These are phyloP conservation scores for Lasiodiplodia citricola DNA, from an alignment of 2,329 filamentous ascomycete species.

Conservation along the genomic window DNA sequence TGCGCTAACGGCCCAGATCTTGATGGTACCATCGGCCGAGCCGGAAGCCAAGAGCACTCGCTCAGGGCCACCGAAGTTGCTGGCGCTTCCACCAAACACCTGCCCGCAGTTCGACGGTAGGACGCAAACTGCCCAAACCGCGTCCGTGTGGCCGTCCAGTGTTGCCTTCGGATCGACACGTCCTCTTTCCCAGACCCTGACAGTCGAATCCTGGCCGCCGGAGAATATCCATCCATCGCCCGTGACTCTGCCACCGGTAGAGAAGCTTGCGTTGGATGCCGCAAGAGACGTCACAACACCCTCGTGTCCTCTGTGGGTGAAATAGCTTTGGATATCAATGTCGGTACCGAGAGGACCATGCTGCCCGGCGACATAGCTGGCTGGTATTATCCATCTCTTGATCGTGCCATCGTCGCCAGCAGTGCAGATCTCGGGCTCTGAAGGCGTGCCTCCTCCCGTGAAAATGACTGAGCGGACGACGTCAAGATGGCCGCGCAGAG, in stretches of 20 bases:
- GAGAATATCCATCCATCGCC: slow-evolving; percentile 99
- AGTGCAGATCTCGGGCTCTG: slow-evolving; percentile 96
- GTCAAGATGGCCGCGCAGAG: slow-evolving; percentile 88
- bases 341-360: slow-evolving; percentile 68
- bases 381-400: slow-evolving; percentile 94
- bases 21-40: slow-evolving; percentile 86
- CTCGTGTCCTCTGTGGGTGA: slow-evolving; percentile 93
- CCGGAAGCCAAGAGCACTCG: slow-evolving; percentile 90
- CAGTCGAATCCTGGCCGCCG: slow-evolving; percentile 89
- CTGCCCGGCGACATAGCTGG: slow-evolving; percentile 68
- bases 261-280: slow-evolving; percentile 88
- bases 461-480: slow-evolving; percentile 95
- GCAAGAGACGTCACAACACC: slow-evolving; percentile 86
- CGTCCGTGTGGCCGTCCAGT: slow-evolving; percentile 91
- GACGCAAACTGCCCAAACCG: slow-evolving; percentile 94
- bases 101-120: slow-evolving; percentile 81
- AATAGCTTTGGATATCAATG: slow-evolving; percentile 89
- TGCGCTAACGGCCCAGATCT: slow-evolving; percentile 92
- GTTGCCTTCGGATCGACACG: slow-evolving; percentile 94
- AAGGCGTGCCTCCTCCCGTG: slow-evolving; percentile 91
- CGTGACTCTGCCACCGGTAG: slow-evolving; percentile 82
- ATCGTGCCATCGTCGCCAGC: slow-evolving; percentile 94
- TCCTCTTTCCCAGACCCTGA: slow-evolving; percentile 94
- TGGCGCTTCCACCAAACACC: slow-evolving; percentile 76
- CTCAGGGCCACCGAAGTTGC: slow-evolving; percentile 78